Evolutionary conservation across 495 filamentous ascomycete genomes (phyloP), one percentile per base, ranked within the genome.

Genomic region (Aspergillus haitiensis): DNA sequence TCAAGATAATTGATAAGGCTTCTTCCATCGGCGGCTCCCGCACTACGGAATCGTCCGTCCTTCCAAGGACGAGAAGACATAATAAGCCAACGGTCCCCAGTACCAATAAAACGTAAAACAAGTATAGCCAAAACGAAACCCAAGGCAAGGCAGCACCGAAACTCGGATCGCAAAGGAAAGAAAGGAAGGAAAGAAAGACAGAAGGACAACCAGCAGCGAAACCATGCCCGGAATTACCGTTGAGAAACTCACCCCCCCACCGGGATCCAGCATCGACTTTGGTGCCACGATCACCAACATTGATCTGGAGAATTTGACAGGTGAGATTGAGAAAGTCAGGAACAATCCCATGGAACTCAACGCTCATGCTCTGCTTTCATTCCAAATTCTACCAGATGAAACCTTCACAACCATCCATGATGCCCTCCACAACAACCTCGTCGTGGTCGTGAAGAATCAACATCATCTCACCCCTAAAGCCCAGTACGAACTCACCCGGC

Each of bases 401-500:
- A 81, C 85, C 61, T 89, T 89, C 61, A 67, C 74, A 32, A 63
- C 77, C 13, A 83, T 90, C 64, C 81, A 78, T 61, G 64, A 81
- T 7, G 80, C 84, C 1, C 78, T 91, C 12, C 89, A 87, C 73
- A 75, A 70, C 11, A 70, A 84, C 65, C 83, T 86, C 54, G 82
- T 90, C 8, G 76, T 90, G 36, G 78, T 91, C 21, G 79, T 91
- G 73, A 90, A 89, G 66, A 78, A 84, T 67, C 86, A 90, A 64
- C 61, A 74, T 9, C 76, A 79, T 58, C 72, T 85, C 35, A 80
- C 84, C 5, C 84, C 88, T 1, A 80, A 81, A 65, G 86, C 87
- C 27, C 88, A 91, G 72, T 91, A 84, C 70, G 80, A 86, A 50
- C 72, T 90, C 39, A 90, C 87, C 11, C 80, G 79, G 33, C 82